These are phyloP conservation scores for Trichoderma asperelloides DNA, from an alignment of 495 filamentous ascomycete species.

Conservation along the genomic window DNA sequence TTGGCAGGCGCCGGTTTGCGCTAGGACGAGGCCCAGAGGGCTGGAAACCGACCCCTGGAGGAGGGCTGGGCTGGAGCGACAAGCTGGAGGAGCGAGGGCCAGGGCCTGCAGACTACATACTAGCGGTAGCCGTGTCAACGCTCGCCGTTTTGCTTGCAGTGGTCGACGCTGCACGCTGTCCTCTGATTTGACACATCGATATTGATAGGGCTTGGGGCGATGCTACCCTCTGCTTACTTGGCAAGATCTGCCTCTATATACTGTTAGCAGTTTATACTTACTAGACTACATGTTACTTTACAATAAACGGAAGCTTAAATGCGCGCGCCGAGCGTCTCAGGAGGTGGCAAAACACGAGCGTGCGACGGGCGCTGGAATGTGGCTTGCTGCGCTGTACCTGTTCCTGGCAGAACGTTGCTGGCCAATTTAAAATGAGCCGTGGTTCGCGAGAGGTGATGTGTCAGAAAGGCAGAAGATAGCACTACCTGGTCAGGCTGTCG, in stretches of 20 bases:
- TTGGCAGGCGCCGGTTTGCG: slow-evolving; percentile 4
- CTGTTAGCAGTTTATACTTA: not conserved
- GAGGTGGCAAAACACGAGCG: not conserved
- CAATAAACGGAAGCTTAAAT: not conserved
- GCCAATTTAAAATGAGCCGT: not conserved
- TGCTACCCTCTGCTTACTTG: not conserved
- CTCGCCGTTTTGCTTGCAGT: too few relatives aligned
- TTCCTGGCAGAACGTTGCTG: not conserved
- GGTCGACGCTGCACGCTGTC: not conserved
- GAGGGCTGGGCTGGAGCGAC: not conserved
- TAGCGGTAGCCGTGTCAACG: not conserved
- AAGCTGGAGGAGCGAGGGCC: not conserved
- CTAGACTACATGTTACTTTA: too few relatives aligned
- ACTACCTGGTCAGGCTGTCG: too few relatives aligned
- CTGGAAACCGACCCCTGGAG: not conserved
- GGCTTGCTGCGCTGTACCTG: not conserved
- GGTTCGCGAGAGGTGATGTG: not conserved
- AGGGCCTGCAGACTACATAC: not conserved
- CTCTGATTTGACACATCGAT: not conserved
- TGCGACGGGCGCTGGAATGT: not conserved
- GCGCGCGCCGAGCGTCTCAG: not conserved
- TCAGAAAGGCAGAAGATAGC: not conserved
- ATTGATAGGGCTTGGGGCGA: slow-evolving; percentile 3
- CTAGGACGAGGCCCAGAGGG: slow-evolving; percentile 4
- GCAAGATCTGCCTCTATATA: not conserved